Conservation (phyloP, 176 grass and related monocot species). For the barley (Hordeum vulgare) region MorexV3_pseudomolecules_assembly NC_058520.1:60737102-60737601, state of each 20-base stretch:
- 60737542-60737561: slow-evolving; percentile 68
- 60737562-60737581: slow-evolving; percentile 39
- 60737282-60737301: too few species aligned
- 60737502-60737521: slow-evolving; percentile 63
- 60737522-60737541: slow-evolving; percentile 60
- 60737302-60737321: not conserved
- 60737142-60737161: too few species aligned
- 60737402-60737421: slow-evolving; percentile 77
- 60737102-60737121: too few species aligned
- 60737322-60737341: not conserved
- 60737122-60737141: too few species aligned
- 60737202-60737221: too few species aligned
- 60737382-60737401: slow-evolving; percentile 66
- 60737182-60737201: too few species aligned
- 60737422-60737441: slow-evolving; percentile 46
- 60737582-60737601: slow-evolving; percentile 53
- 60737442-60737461: slow-evolving; percentile 45
- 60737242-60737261: too few species aligned
- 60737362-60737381: slow-evolving; percentile 75
- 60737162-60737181: too few species aligned
- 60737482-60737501: slow-evolving; percentile 62
- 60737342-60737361: slow-evolving; percentile 59
- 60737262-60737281: too few species aligned
- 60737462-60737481: slow-evolving; percentile 60
- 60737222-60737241: too few species aligned